phyloP scores from a whole-genome alignment of 202 grass and related monocot genomes.

The Carex arenaria region DNA sequence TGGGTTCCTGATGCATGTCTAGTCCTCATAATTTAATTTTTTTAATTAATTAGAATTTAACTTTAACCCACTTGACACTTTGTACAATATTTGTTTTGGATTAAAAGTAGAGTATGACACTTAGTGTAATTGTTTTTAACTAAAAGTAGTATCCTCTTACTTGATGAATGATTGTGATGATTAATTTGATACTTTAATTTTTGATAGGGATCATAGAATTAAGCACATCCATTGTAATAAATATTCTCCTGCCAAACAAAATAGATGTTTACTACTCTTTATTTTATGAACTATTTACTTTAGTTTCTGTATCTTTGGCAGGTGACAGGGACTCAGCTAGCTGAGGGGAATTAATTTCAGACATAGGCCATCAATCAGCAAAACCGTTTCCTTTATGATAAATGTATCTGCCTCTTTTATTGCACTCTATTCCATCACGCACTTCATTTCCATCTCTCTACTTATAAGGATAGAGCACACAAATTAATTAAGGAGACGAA shows the following conservation, averaged over 20 bases:
- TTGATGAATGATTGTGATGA: too few species aligned
- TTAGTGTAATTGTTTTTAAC: too few species aligned
- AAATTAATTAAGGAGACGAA: background rate
- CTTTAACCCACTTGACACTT: too few species aligned
- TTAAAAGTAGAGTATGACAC: too few species aligned
- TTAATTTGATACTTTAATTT: too few species aligned
- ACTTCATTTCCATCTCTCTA: slow-evolving; percentile 7
- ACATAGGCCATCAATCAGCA: background rate
- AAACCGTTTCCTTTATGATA: slow-evolving; percentile 3
- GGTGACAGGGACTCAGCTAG: slow-evolving; percentile 19
- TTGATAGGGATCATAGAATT: too few species aligned
- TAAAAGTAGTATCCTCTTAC: too few species aligned
- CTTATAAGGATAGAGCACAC: background rate
- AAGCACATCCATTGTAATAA: too few species aligned
- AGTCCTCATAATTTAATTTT: background rate
- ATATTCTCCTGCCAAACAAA: background rate
- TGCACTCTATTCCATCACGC: slow-evolving; percentile 21
- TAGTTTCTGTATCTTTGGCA: background rate
- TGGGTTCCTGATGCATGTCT: background rate
- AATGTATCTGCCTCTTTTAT: slow-evolving; percentile 18
- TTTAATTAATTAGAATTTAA: too few species aligned
- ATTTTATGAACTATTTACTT: background rate
- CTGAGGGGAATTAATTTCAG: background rate
- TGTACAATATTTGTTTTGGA: too few species aligned
- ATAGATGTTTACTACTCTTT: background rate